Evolutionary conservation across 1,139 yeast genomes (phyloP), one percentile per base, ranked within the genome.

Genomic region (Suhomyces atakaporum): DNA sequence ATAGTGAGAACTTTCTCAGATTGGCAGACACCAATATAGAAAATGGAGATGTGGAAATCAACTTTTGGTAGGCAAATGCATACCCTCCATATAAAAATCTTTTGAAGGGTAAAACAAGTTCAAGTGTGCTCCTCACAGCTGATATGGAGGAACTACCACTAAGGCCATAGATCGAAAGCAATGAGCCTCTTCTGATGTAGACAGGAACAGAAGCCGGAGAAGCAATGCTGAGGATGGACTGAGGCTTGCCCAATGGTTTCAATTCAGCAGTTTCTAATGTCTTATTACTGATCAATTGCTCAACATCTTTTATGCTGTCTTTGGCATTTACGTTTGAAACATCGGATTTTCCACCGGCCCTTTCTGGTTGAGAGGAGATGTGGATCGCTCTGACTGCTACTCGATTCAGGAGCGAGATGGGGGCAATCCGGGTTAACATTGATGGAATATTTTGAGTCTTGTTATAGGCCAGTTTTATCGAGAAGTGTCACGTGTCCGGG

Each of bases 181-280:
- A 51, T 0, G 81, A 63, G 2, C 79, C 76, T 25, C 69, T 60
- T 33, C 71, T 66, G 14, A 77, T 54, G 42, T 63, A 62, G 3
- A 77, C 56, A 0, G 84, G 83, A 1, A 77, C 63, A 0, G 84
- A 78, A 2, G 85, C 79, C 1, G 82, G 80, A n/a, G 75, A 53
- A 3, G 66, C 60, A 9, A 77, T 53, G 3, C 75, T 61, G 27
- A 76, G 51, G 0, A 74, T 61, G 1, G 77, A 61, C 18, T 69
- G 67, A 1, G 78, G 71, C 6, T 55, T 54, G 5, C 79, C 80
- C 38, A 77, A 53, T 1, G 73, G 61, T 28, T 61, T 58, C 41
- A 73, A 63, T 21, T 54, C 45, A 15, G 52, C 51, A 12, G 42
- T 39, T 22, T 48, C 51, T 13, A 48, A 26, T 5, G 42, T 25